Percentiles rank a stretch among this genome's conserved stretches.
Conservation (phyloP, 1,284 basidiomycete genomes). For the Leccinum fallax region DNA sequence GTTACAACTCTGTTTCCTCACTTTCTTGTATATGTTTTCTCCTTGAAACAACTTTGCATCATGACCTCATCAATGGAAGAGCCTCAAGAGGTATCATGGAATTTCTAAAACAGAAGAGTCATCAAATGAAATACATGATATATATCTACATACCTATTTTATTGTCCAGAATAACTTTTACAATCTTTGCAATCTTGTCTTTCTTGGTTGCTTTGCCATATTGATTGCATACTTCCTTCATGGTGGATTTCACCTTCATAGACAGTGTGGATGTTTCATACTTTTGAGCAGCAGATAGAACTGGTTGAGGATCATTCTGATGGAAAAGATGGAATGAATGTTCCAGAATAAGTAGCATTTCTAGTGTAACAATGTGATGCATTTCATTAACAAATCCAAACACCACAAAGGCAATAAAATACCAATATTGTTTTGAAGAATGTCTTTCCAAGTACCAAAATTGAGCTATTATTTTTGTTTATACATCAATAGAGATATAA, state of each 20-base stretch:
- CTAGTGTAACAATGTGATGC: not conserved
- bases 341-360: not conserved
- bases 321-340: not conserved
- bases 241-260: not conserved
- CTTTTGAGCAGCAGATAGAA: not conserved
- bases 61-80: not conserved
- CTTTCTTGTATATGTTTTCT: not conserved
- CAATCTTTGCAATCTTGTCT: not conserved
- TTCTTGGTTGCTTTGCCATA: not conserved
- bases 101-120: not conserved
- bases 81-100: not conserved
- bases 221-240: not conserved
- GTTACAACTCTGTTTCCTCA: not conserved
- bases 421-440: not conserved
- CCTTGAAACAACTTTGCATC: not conserved
- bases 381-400: not conserved
- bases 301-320: not conserved
- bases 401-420: not conserved
- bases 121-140: not conserved
- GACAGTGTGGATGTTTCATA: not conserved
- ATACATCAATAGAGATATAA: not conserved
- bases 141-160: not conserved
- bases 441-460: not conserved
- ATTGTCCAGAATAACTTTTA: not conserved
- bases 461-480: not conserved